These are phyloP conservation scores for Phytophthora foliorum DNA, from an alignment of 352 stramenopile genomes.

Conservation along the genomic window DNA sequence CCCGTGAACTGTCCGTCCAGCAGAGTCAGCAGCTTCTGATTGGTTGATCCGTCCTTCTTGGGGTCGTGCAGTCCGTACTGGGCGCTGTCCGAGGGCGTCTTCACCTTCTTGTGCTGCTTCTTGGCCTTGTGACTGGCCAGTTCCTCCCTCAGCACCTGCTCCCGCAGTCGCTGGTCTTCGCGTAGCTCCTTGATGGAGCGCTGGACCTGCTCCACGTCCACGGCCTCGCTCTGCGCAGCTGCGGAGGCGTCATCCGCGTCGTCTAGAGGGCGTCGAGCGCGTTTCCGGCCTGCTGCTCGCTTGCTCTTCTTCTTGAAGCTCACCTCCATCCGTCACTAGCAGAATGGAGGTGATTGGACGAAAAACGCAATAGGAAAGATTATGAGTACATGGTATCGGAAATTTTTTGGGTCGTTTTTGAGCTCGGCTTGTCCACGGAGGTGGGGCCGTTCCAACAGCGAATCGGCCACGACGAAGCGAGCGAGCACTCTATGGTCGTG, in stretches of 20 bases:
- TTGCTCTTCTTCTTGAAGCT: conserved; percentile 78
- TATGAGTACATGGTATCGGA: neutral
- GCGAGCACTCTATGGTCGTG: conserved; percentile 23
- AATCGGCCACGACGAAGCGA: conserved; percentile 24
- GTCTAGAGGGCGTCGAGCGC: conserved; percentile 32
- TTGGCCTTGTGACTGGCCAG: conserved; percentile 24
- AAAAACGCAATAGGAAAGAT: neutral
- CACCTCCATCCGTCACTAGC: conserved; percentile 35
- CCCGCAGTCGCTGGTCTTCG: conserved; percentile 74
- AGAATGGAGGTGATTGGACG: conserved; percentile 19
- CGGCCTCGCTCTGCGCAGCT: conserved; percentile 4
- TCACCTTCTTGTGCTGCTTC: conserved; percentile 22
- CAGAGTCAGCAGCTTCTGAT: conserved; percentile 77
- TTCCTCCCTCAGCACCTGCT: conserved; percentile 54
- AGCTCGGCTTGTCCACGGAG: neutral
- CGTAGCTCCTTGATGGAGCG: conserved; percentile 72
- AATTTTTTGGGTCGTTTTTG: neutral
- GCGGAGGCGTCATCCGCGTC: conserved; percentile 25
- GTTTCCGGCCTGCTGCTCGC: conserved; percentile 47
- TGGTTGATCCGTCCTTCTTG: conserved; percentile 73
- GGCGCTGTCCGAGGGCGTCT: conserved; percentile 3
- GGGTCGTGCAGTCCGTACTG: conserved; percentile 81
- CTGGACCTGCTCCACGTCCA: conserved; percentile 46
- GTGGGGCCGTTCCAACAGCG: conserved; percentile 19
- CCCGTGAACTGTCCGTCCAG: conserved; percentile 87